Evolutionary conservation across 1,284 basidiomycete genomes (phyloP).

Genomic region (Xanthoconium separans): DNA sequence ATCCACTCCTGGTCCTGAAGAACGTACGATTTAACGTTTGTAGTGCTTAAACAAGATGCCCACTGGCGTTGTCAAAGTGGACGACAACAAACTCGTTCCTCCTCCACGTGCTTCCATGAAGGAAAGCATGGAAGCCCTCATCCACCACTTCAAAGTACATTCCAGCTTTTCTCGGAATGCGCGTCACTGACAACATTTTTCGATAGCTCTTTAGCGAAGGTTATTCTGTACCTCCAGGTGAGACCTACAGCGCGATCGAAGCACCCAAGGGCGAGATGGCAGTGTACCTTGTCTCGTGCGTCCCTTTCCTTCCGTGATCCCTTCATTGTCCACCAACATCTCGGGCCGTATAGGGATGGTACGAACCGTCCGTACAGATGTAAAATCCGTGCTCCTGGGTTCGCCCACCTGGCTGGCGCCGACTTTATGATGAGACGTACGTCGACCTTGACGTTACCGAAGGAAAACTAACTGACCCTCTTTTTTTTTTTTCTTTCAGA

Average conservation of each 20-base stretch:
- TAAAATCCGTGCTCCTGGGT: slow-evolving; percentile 92
- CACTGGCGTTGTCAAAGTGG: slow-evolving; percentile 88
- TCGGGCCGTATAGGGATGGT: slow-evolving; percentile 60
- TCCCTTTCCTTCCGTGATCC: slow-evolving; percentile 13
- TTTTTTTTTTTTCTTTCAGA: slow-evolving; percentile 38
- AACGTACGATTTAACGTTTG: neutral
- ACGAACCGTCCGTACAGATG: slow-evolving; percentile 92
- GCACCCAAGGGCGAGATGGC: slow-evolving; percentile 99
- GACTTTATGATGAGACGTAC: slow-evolving; percentile 94
- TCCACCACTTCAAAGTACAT: slow-evolving; percentile 94
- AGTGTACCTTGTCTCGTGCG: slow-evolving; percentile 89
- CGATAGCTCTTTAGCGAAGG: slow-evolving; percentile 90
- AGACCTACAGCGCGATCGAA: slow-evolving; percentile 98
- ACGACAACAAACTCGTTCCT: slow-evolving; percentile 98
- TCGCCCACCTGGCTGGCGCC: slow-evolving; percentile 88
- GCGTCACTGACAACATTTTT: neutral
- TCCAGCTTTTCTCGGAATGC: slow-evolving; percentile 1
- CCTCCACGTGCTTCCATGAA: slow-evolving; percentile 98
- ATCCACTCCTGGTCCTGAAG: neutral
- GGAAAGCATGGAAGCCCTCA: slow-evolving; percentile 97
- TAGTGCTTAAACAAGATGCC: slow-evolving; percentile 98
- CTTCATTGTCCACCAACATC: neutral
- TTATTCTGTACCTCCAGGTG: slow-evolving; percentile 95
- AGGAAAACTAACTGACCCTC: neutral
- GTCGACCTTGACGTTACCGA: slow-evolving; percentile 23